These are phyloP conservation scores for Leptosphaerulina australis DNA, from an alignment of 2,329 filamentous ascomycete species.

Conservation along the genomic window DNA sequence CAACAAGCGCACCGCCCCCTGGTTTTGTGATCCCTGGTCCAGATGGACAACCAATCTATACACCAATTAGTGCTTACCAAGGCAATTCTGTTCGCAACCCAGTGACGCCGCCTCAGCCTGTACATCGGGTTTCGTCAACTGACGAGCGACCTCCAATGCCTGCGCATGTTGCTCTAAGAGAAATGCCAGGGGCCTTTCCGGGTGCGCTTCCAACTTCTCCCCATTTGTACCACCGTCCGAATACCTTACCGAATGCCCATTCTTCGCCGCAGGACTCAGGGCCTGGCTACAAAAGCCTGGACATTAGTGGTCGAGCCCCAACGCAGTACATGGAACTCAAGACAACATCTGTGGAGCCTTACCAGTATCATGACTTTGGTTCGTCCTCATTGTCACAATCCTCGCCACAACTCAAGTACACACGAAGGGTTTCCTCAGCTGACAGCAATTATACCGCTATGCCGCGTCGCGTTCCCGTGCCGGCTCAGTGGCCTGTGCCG, in stretches of 20 bases:
- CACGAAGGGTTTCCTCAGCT: conserved; percentile 35
- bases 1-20: conserved; percentile 40
- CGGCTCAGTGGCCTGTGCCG: conserved; percentile 26
- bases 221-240: conserved; percentile 28
- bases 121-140: conserved; percentile 50
- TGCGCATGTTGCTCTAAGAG: conserved; percentile 25
- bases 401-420: conserved; percentile 36
- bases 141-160: conserved; percentile 22
- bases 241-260: conserved; percentile 24
- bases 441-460: conserved; percentile 38
- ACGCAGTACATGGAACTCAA: conserved; percentile 22
- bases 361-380: conserved; percentile 42
- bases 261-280: conserved; percentile 27
- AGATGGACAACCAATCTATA: conserved; percentile 55
- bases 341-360: conserved; percentile 42
- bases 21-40: conserved; percentile 57
- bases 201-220: conserved; percentile 44
- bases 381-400: conserved; percentile 33
- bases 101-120: conserved; percentile 49
- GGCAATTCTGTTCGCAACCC: conserved; percentile 44
- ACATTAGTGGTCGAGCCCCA: conserved; percentile 12
- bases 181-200: conserved; percentile 49
- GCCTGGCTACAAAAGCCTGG: conserved; percentile 22
- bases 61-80: conserved; percentile 52
- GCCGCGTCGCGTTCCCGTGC: conserved; percentile 47